These are phyloP conservation scores for Calonectria hawksworthii DNA, from an alignment of 2,329 filamentous ascomycete species.

Conservation along the genomic window DNA sequence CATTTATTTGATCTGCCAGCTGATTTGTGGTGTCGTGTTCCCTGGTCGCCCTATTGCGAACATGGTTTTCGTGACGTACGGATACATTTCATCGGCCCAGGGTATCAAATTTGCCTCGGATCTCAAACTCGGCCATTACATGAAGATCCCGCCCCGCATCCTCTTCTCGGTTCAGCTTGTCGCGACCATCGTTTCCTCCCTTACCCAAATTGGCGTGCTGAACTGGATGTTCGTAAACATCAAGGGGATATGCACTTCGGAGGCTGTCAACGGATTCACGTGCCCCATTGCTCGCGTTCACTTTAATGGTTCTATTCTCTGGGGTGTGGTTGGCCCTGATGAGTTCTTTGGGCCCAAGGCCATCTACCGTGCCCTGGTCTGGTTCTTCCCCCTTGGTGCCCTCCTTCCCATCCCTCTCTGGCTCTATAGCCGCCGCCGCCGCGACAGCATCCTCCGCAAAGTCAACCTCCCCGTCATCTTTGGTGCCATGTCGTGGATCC, in stretches of 20 bases:
- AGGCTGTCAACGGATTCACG: constrained; percentile 89
- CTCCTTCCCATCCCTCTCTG: constrained; percentile 81
- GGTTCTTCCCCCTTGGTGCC: constrained; percentile 85
- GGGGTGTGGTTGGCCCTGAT: constrained; percentile 87
- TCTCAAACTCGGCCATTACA: constrained; percentile 89
- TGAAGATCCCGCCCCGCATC: constrained; percentile 87
- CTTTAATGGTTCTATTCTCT: constrained; percentile 91
- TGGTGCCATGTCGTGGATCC: constrained; percentile 87
- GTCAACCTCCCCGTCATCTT: constrained; percentile 88
- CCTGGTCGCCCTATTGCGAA: constrained; percentile 89
- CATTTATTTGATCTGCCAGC: constrained; percentile 88
- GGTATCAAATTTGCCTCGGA: constrained; percentile 92
- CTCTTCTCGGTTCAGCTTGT: constrained; percentile 84
- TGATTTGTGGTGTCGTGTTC: constrained; percentile 86
- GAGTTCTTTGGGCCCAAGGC: constrained; percentile 86
- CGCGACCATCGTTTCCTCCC: constrained; percentile 80
- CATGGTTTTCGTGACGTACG: constrained; percentile 94
- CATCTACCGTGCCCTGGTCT: constrained; percentile 82
- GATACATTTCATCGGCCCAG: constrained; percentile 90
- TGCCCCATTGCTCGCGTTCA: constrained; percentile 90
- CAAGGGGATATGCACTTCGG: constrained; percentile 80
- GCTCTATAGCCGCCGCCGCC: constrained; percentile 74
- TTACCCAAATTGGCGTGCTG: constrained; percentile 86
- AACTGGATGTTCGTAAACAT: constrained; percentile 93
- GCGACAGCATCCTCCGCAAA: constrained; percentile 76